Percentiles rank a stretch among this genome's conserved stretches.
Conservation (phyloP, 1,139 yeast genomes). For the Wickerhamiella infanticola region DNA sequence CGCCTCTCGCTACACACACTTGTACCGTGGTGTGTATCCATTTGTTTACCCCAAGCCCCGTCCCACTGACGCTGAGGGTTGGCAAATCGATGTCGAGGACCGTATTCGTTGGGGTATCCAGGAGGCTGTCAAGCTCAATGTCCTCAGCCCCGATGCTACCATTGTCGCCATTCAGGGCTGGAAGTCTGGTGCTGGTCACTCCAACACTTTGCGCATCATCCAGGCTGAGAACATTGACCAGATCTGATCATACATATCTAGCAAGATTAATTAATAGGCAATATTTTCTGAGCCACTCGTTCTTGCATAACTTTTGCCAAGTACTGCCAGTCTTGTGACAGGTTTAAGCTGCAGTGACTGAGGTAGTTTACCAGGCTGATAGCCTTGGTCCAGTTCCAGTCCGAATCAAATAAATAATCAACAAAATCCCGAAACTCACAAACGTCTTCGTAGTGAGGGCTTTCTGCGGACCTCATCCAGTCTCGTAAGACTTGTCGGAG, state of each 20-base stretch:
- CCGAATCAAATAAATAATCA: conserved; percentile 7
- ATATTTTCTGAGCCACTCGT: neutral
- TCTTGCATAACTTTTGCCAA: neutral
- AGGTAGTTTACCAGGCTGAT: conserved; percentile 14
- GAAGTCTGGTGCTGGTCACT: conserved; percentile 98
- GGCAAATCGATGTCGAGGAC: conserved; percentile 94
- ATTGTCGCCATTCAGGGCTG: conserved; percentile 96
- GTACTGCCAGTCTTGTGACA: neutral
- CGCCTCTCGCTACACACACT: conserved; percentile 89
- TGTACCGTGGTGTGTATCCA: conserved; percentile 98
- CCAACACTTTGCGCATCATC: conserved; percentile 79
- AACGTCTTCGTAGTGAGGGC: conserved; percentile 48
- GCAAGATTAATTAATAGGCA: neutral
- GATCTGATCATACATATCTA: neutral
- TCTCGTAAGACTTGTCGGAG: conserved; percentile 27
- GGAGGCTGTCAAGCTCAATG: conserved; percentile 77
- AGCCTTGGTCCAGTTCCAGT: conserved; percentile 17
- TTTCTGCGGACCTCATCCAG: conserved; percentile 40
- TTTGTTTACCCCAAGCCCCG: conserved; percentile 59
- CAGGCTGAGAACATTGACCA: neutral
- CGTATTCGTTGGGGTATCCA: conserved; percentile 90
- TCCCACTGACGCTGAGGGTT: conserved; percentile 47
- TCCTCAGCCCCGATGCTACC: conserved; percentile 74
- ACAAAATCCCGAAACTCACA: conserved; percentile 16
- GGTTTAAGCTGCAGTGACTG: neutral